Conservation (phyloP, 2,329 filamentous ascomycete genomes). For the Leptographium procerum region DNA sequence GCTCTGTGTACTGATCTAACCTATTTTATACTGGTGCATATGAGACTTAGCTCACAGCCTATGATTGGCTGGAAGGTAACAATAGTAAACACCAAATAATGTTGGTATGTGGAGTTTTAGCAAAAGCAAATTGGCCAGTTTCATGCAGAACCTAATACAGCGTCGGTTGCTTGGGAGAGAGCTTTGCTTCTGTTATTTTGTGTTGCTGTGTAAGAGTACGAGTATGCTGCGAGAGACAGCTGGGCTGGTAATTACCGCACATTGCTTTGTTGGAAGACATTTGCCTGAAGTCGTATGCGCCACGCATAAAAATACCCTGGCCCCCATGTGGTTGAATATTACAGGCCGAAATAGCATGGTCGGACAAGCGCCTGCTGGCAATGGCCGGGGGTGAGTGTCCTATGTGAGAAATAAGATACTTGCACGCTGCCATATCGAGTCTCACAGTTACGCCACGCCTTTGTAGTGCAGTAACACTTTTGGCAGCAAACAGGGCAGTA, state of each 20-base stretch:
- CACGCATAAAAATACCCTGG: neutral
- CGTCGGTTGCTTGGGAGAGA: no score
- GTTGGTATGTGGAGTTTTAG: neutral
- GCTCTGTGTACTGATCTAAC: no score
- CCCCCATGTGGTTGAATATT: neutral
- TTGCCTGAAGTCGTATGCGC: neutral
- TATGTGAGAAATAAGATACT: no score
- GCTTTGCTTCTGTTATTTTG: no score
- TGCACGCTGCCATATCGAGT: neutral
- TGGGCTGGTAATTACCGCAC: neutral
- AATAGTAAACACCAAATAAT: neutral
- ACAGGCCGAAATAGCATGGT: neutral
- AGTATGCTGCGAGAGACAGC: neutral
- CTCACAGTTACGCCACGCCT: neutral
- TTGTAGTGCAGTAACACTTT: neutral
- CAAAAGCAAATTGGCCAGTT: neutral
- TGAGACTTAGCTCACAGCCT: neutral
- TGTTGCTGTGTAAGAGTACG: no score
- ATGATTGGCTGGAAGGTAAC: neutral
- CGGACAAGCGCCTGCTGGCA: neutral
- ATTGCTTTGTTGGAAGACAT: neutral
- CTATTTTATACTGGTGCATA: neutral
- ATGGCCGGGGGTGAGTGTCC: no score
- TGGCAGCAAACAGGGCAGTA: constrained; percentile 1
- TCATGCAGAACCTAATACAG: no score